Base-by-base conservation (phyloP, 31 red algal genomes). In the Porphyra umbilicalis region DNA sequence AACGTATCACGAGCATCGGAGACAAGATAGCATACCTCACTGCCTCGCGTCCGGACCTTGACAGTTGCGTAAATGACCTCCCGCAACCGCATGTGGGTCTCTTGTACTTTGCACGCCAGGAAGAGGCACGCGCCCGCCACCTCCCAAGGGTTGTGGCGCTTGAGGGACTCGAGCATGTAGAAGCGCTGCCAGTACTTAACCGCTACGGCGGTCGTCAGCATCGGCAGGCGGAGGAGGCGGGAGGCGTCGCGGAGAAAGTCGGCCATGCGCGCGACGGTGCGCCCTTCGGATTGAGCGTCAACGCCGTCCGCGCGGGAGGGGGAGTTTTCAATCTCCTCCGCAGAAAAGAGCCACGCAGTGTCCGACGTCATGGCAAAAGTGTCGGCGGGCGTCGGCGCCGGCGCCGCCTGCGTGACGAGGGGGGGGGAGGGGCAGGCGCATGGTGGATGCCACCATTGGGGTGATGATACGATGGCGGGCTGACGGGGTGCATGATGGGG, bases 41-140 rank as follows among this genome's bases (percentile, higher is more conserved):
- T 91, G 68, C 86, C 76, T 39, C 92, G 83, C 57, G 96, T 98
- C 35, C 90, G 86, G 36, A 94, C 85, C 81, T 98, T 98, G 68
- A 98, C 90, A 18, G 87, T 94, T 86, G 86, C 87, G 76, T 90
- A 98, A 29, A 98, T 95, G 25, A 98, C 90, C 83, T 98, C 92
- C 75, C 90, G 82, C 32, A 98, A 78, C 16, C 92, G 74, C 76
- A 88, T 91, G n/a, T 84, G 86, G 18, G 89, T 92, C 83, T 98
- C 96, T 76, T 98, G 91, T 32, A 98, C 96, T 76, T 98, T 98
- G 81, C 91, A 94, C 14, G 92, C 93, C 46, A 98, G 88, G 89
- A 98, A 98, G 39, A 98, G 81, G 35, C 91, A 94, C 4, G 96
- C 92, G 16, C 92, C 85, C 35, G 96, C 96, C 32, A 98, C 81